Base-by-base conservation (phyloP, 768 basidiomycete genomes). In the Myochromella boudieri region DNA sequence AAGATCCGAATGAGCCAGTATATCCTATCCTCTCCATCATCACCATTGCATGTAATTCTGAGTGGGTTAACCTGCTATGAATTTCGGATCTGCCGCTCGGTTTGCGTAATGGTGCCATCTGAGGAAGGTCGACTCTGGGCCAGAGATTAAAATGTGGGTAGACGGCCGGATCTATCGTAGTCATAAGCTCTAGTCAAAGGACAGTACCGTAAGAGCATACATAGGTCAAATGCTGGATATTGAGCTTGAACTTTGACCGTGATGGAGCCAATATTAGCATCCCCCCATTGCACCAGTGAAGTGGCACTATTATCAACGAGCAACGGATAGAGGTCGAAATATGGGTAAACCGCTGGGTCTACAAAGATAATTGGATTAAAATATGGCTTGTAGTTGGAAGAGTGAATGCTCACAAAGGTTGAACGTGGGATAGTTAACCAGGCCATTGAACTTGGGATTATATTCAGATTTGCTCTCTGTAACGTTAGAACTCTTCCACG, bases 301-400 rank as follows among this genome's bases (percentile, higher is more conserved):
- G n/a, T n/a, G n/a, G n/a, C n/a, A n/a, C n/a, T n/a, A n/a, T n/a
- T n/a, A n/a, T n/a, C n/a, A n/a, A n/a, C n/a, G n/a, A n/a, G n/a
- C n/a, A n/a, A n/a, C 26, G 74, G 74, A 58, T 77, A 77, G 18
- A 75, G 54, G 42, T 69, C 59, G 28, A 76, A 61, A 55, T 69
- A 48, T 22, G 77, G 75, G 54, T 77, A 78, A 25, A 61, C 52
- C 14, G 63, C 46, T 6, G 64, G 60, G 24, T 54, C 55, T 56
- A 22, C 9, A 3, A 40, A 28, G 31, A 33, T 44, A 15, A 38
- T 3, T 8, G 3, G 25, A 34, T 21, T 7, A 7, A 21, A 17
- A 27, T 12, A 38, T n/a, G n/a, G n/a, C n/a, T n/a, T n/a, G n/a
- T n/a, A n/a, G n/a, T n/a, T n/a, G n/a, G n/a, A n/a, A n/a, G n/a